Conservation (phyloP, 192 early-diverging fungal species). For the Thamnidium elegans region DNA sequence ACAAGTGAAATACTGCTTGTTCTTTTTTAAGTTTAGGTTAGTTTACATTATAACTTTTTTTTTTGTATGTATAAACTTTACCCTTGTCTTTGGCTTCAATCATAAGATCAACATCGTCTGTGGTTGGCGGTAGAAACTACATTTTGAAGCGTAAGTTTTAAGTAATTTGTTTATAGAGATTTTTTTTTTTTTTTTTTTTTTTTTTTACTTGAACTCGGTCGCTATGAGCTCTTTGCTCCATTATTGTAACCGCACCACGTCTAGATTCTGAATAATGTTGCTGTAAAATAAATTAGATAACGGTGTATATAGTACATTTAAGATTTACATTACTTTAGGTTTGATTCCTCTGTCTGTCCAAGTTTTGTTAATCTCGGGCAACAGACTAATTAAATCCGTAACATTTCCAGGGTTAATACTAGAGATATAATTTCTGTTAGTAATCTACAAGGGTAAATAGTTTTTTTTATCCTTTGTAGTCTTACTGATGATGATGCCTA, state of each 20-base stretch:
- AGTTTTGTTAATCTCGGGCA: conserved; percentile 41
- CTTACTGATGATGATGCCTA: conserved; percentile 38
- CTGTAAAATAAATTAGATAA: conserved; percentile 1
- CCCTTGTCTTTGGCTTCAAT: conserved; percentile 57
- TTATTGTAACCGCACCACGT: conserved; percentile 34
- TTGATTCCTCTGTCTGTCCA: conserved; percentile 43
- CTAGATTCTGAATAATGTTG: conserved; percentile 48
- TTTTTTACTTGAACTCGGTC: conserved; percentile 29
- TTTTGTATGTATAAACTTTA: neutral
- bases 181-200: neutral
- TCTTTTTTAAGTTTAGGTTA: conserved; percentile 19
- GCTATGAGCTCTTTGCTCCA: conserved; percentile 44
- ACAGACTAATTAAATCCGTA: conserved; percentile 15
- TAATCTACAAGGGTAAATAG: no score
- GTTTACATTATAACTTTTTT: neutral
- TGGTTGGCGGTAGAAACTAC: conserved; percentile 42
- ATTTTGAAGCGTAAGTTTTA: neutral
- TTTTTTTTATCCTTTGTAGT: neutral
- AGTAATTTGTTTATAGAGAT: neutral
- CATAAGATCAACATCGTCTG: conserved; percentile 48
- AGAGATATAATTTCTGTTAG: neutral
- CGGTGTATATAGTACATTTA: neutral
- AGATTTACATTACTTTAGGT: conserved; percentile 33
- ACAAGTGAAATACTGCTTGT: conserved; percentile 49
- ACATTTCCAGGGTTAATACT: conserved; percentile 29